Evolutionary conservation across 1,284 basidiomycete species (phyloP).

Genomic region (Pisolithus thermaeus): DNA sequence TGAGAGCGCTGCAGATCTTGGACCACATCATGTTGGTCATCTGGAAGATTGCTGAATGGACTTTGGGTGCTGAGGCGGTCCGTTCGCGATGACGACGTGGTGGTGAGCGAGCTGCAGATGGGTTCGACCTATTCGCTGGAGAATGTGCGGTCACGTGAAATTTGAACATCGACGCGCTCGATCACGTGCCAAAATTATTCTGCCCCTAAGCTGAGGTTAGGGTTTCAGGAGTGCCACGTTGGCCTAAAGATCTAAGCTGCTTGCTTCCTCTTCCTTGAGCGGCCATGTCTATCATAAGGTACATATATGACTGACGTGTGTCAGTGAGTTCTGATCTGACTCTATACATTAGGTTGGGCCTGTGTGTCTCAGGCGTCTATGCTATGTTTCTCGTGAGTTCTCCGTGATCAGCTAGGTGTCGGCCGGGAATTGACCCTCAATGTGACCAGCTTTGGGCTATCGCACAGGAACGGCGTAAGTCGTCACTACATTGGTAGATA

Average conservation of each 20-base stretch:
- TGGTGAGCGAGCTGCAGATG: not conserved
- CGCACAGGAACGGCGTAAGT: conserved; percentile 83
- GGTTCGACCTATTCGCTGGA: not conserved
- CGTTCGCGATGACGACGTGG: not conserved
- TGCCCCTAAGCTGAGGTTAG: not conserved
- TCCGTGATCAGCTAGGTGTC: conserved; percentile 1
- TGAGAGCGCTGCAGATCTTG: conserved; percentile 52
- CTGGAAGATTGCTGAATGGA: not conserved
- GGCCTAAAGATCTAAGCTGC: not conserved
- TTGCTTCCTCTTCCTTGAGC: not conserved
- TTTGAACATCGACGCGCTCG: conserved; percentile 22
- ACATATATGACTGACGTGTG: not conserved
- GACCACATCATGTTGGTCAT: conserved; percentile 47
- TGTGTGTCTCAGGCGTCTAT: conserved; percentile 70
- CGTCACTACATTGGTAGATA: not conserved
- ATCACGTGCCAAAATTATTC: conserved; percentile 18
- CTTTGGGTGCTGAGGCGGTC: not conserved
- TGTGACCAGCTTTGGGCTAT: conserved; percentile 69
- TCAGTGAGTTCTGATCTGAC: not conserved
- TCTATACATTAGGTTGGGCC: conserved; percentile 41
- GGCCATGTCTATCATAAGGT: conserved; percentile 26
- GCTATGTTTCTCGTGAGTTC: conserved; percentile 68
- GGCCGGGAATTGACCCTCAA: conserved; percentile 5
- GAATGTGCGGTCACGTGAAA: conserved; percentile 20
- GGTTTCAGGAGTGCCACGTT: not conserved